Base-by-base conservation (phyloP, 768 basidiomycete species). In the Pleurotus tuber-regium region DNA sequence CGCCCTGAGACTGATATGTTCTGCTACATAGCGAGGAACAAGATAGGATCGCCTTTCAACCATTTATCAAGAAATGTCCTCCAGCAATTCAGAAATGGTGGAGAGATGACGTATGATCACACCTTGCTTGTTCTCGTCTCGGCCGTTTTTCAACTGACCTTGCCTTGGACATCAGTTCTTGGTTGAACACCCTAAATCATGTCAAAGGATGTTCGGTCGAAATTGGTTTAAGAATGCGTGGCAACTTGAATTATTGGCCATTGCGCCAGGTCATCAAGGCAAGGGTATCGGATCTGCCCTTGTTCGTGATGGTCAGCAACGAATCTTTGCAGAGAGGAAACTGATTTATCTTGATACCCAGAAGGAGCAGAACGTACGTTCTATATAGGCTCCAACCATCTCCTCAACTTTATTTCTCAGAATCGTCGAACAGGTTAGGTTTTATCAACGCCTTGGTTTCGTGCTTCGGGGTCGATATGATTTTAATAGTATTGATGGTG, bases 191-290 rank as follows among this genome's bases (percentile, higher is more conserved):
- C 43, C 43, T 19, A 46, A 46, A 26, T 46, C 43, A 11, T 46
- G 43, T 29, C 43, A 46, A 46, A 46, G 43, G 28, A 46, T 46
- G 43, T 46, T 48, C 23, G 46, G 31, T 11, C 16, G 16, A n/a
- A 28, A 48, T 48, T 48, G 29, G 46, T 35, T 48, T 12, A 48
- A 48, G 23, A 48, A 48, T 19, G 46, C 46, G 10, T 48, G 28
- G 46, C 46, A 48, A 30, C 46, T 48, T 48, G 46, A 48, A 35
- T 48, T 48, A 24, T 19, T 48, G 46, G 46, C 31, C 29, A 48
- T 48, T 21, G 46, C 31, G 16, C 46, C 31, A 31, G 46, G 46
- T 33, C 46, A 48, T 48, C 46, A 33, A 48, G 46, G 31, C 46
- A 31, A 48, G 31, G 30, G 30, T 35, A 48, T 48, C 35, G 46